Conservation (phyloP, 169 alveolate genomes). For the Babesia sp. region DNA sequence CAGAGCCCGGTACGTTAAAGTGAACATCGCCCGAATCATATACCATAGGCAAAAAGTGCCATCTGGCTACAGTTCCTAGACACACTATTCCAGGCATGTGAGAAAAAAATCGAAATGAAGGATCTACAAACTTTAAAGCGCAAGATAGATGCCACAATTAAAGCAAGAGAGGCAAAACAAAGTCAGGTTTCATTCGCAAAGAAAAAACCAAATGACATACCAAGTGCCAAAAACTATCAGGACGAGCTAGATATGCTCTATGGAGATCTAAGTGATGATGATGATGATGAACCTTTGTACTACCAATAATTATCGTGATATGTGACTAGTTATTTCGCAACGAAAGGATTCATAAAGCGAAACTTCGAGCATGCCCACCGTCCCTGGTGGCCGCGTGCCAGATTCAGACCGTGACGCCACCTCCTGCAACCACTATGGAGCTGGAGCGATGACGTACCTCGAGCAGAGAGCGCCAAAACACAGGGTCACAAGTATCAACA, state of each 20-base stretch:
- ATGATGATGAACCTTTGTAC: constrained; percentile 51
- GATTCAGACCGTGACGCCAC: background rate
- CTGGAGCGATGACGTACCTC: constrained; percentile 1
- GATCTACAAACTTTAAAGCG: constrained; percentile 62
- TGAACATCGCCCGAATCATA: background rate
- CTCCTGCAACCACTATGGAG: background rate
- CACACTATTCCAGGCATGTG: constrained; percentile 61
- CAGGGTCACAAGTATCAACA: constrained; percentile 1
- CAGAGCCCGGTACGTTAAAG: constrained; percentile 51
- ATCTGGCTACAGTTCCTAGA: constrained; percentile 69
- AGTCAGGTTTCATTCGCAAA: constrained; percentile 49
- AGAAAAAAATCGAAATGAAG: constrained; percentile 60
- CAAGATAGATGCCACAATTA: constrained; percentile 54
- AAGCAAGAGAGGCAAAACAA: constrained; percentile 46
- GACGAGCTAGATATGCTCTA: constrained; percentile 80
- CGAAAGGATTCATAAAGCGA: background rate
- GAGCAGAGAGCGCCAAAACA: background rate
- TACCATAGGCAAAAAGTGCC: constrained; percentile 57
- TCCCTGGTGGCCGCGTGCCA: background rate
- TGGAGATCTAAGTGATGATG: constrained; percentile 73
- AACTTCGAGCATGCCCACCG: background rate
- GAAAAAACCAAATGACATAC: constrained; percentile 67
- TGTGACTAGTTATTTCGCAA: background rate
- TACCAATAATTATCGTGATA: constrained; percentile 3
- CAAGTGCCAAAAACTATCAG: constrained; percentile 70